Conservation (phyloP, 352 stramenopile species). For the Phytopythium sindhum region DNA sequence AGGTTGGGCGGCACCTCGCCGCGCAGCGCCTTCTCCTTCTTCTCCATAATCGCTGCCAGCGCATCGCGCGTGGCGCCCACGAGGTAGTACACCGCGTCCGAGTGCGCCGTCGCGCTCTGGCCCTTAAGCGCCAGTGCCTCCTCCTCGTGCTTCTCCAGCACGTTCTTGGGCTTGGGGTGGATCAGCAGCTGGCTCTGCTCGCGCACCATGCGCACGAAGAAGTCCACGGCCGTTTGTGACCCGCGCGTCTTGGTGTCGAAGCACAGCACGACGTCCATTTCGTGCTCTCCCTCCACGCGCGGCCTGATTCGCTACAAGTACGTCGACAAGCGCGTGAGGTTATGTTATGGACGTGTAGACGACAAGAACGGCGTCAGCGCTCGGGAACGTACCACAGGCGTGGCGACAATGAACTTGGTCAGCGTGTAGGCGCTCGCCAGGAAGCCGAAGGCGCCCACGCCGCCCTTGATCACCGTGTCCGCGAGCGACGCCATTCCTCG, state of each 20-base stretch:
- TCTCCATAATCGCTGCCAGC: conserved; percentile 59
- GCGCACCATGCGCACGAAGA: conserved; percentile 64
- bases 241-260: conserved; percentile 60
- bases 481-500: conserved; percentile 52
- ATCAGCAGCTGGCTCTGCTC: conserved; percentile 61
- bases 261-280: conserved; percentile 72
- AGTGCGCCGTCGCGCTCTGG: neutral
- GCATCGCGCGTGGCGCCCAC: conserved; percentile 44
- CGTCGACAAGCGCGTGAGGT: too few relatives aligned
- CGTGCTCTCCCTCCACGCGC: conserved; percentile 44
- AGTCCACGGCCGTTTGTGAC: conserved; percentile 39
- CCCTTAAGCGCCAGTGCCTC: too few relatives aligned
- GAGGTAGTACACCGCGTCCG: conserved; percentile 43
- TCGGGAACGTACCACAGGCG: conserved; percentile 48
- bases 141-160: conserved; percentile 28
- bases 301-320: conserved; percentile 63
- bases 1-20: conserved; percentile 40
- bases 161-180: conserved; percentile 37
- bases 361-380: conserved; percentile 6
- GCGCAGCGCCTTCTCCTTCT: conserved; percentile 46
- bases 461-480: conserved; percentile 66
- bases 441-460: conserved; percentile 65
- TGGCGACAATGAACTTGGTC: conserved; percentile 77
- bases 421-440: conserved; percentile 71
- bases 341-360: too few relatives aligned